A percentile compares a stretch with the other conserved stretches of the same genome.
Evolutionary conservation across 192 early-diverging fungal species (phyloP).

Genomic region (Backusella morwellensis): DNA sequence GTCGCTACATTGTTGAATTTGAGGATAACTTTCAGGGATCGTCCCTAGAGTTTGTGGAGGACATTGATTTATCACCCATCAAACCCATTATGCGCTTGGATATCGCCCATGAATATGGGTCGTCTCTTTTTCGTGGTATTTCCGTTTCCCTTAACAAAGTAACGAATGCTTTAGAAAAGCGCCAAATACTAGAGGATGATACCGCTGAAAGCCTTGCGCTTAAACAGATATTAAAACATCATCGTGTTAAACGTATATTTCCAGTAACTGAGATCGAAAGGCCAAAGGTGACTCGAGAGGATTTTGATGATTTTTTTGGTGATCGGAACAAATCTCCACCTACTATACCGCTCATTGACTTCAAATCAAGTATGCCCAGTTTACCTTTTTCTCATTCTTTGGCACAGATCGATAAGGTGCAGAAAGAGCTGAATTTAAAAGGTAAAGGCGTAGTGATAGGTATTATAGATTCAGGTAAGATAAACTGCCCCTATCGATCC

Average conservation of each 20-base stretch:
- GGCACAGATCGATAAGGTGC: conserved; percentile 50
- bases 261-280: conserved; percentile 9
- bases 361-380: not conserved
- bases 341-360: not conserved
- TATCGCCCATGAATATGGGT: conserved; percentile 14
- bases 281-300: not conserved
- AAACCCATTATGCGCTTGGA: not conserved
- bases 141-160: conserved; percentile 1
- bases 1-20: conserved; percentile 28
- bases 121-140: conserved; percentile 17
- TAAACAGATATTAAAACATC: not conserved
- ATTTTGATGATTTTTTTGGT: not conserved
- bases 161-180: not conserved
- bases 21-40: conserved; percentile 1
- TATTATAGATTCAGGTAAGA: conserved; percentile 63
- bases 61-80: not conserved
- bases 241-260: conserved; percentile 11
- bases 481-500: not conserved
- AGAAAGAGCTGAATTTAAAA: conserved; percentile 43
- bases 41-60: conserved; percentile 1
- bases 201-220: not conserved
- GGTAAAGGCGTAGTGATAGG: conserved; percentile 68
- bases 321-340: not conserved
- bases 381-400: conserved; percentile 40
- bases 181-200: not conserved